Evolutionary conservation across 495 filamentous ascomycete genomes (phyloP), one percentile per base, ranked within the genome.

Genomic region (Trichoderma orchidacearum): DNA sequence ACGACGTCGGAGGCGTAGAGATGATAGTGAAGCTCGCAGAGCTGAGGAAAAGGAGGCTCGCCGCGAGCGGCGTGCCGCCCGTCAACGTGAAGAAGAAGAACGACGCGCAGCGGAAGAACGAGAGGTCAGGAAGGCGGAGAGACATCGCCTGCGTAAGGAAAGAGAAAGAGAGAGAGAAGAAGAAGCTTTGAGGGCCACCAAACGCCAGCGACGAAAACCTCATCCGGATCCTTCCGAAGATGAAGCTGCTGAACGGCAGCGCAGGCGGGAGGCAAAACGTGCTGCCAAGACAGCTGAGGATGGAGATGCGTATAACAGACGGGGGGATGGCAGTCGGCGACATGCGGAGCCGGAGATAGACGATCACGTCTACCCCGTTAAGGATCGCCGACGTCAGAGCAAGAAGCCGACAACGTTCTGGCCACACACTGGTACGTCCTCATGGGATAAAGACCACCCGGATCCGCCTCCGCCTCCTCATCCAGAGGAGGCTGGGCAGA

Each of bases 361-460:
- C 11, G 63, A 72, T 5, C 72, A 72, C 41, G 71, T 73, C 53
- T 78, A 78, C 58, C 67, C 71, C 7, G 63, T 58, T 13, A 72
- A 71, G 60, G 67, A 70, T 9, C 67, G 72, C 3, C 62, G 66
- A 38, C 61, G 65, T 2, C 64, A 70, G 28, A 66, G 62, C 25
- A 64, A 72, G 21, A 70, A 55, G 64, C 64, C 38, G 57, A 70
- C 68, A 58, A 62, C 60, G 56, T 69, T 54, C 15, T 80, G 77
- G 78, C 76, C 77, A 5, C 76, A 78, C 57, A 77, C 75, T 32
- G 77, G 77, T 13, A 81, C 78, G 9, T 73, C 75, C 36, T 80
- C 77, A 3, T 81, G 78, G 78, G 78, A 80, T 11, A 78, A 79
- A 63, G 78, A 81, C n/a, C 76, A 80, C 60, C 76, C 75, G 1